Conservation (phyloP, 2,329 filamentous ascomycete genomes). For the Blumeria graminis region DNA sequence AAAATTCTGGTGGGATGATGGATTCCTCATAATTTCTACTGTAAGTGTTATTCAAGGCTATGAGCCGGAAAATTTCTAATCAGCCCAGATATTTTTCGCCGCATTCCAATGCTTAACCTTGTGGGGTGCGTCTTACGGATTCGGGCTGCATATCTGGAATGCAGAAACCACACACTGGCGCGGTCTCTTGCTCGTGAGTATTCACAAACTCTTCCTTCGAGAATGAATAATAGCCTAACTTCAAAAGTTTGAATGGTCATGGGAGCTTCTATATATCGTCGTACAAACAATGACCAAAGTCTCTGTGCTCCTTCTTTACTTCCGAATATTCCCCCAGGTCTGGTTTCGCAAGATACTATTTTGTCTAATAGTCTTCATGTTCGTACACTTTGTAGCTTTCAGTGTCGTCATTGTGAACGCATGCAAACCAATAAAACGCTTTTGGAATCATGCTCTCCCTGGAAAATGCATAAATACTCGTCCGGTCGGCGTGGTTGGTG, state of each 20-base stretch:
- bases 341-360: background rate
- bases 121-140: background rate
- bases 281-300: background rate
- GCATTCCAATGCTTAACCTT: background rate
- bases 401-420: background rate
- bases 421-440: background rate
- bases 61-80: background rate
- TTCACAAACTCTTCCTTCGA: no score
- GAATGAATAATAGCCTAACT: background rate
- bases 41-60: background rate
- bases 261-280: background rate
- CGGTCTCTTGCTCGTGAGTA: background rate
- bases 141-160: conserved; percentile 1
- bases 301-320: background rate
- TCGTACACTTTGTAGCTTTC: background rate
- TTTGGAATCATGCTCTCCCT: background rate
- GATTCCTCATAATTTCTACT: background rate
- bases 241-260: background rate
- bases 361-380: background rate
- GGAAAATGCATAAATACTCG: background rate
- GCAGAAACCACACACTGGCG: background rate
- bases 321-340: background rate
- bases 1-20: conserved; percentile 1
- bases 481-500: background rate
- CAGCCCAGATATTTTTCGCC: background rate